A percentile compares a stretch with the other conserved stretches of the same genome.
These are phyloP conservation scores for Calycina herbarum DNA, from an alignment of 2,329 filamentous ascomycete genomes.

Conservation along the genomic window DNA sequence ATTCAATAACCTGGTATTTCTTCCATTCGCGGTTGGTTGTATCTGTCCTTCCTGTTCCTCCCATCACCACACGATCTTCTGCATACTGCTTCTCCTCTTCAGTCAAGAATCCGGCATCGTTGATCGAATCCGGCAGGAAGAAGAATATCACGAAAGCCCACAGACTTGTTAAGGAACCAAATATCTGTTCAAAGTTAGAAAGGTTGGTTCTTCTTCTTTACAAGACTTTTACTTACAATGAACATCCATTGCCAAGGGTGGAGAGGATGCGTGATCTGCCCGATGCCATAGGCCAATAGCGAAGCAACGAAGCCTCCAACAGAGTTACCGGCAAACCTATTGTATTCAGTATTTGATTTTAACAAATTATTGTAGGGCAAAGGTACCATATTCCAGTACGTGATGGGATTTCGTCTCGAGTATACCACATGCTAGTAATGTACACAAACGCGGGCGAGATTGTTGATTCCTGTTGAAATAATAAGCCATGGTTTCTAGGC, in stretches of 20 bases:
- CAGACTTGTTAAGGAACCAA: constrained; percentile 47
- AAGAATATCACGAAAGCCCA: constrained; percentile 51
- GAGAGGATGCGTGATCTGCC: constrained; percentile 50
- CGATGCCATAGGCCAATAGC: constrained; percentile 55
- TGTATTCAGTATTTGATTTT: not conserved
- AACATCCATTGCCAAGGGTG: constrained; percentile 60
- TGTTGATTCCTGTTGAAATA: constrained; percentile 43
- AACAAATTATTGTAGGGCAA: not conserved
- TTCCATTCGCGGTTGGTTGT: constrained; percentile 49
- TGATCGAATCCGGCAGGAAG: constrained; percentile 54
- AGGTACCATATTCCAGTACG: constrained; percentile 53
- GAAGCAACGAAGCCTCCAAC: constrained; percentile 51
- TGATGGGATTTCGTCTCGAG: constrained; percentile 55
- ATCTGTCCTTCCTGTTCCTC: constrained; percentile 53
- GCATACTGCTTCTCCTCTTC: constrained; percentile 50
- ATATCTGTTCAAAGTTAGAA: constrained; percentile 37
- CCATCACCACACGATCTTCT: constrained; percentile 47
- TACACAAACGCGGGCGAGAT: constrained; percentile 56
- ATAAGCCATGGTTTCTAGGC: not conserved
- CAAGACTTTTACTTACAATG: constrained; percentile 31
- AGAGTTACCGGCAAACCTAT: constrained; percentile 55
- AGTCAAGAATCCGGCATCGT: constrained; percentile 57
- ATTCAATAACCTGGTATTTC: constrained; percentile 51
- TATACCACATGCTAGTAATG: constrained; percentile 48
- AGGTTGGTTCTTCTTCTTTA: not conserved